A percentile compares a stretch with the other conserved stretches of the same genome.
Conservation (phyloP, 2,329 filamentous ascomycete genomes). For the Boeremia exigua region DNA sequence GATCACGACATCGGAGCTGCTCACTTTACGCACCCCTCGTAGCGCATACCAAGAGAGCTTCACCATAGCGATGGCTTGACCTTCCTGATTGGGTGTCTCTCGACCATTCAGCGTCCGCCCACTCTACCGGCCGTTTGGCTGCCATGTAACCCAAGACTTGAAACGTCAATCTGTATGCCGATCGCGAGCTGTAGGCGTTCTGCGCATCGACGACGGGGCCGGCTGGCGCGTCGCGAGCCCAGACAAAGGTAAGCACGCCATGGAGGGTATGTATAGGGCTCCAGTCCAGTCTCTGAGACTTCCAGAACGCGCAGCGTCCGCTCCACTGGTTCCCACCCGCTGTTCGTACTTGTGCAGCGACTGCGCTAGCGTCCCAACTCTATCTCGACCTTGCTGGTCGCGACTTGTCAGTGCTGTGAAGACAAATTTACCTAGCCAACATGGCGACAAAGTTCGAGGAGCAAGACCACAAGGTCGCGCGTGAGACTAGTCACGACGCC, state of each 20-base stretch:
- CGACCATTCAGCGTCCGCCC: conserved; percentile 20
- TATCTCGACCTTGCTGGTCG: not conserved
- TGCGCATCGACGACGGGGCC: not conserved
- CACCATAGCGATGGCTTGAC: conserved; percentile 26
- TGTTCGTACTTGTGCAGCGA: not conserved
- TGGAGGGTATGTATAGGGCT: conserved; percentile 23
- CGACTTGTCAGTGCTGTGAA: not conserved
- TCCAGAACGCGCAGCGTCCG: conserved; percentile 17
- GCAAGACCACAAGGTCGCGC: conserved; percentile 27
- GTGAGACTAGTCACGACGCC: conserved; percentile 19
- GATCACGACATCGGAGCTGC: conserved; percentile 34
- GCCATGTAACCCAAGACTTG: conserved; percentile 35
- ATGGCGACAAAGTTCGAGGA: conserved; percentile 34
- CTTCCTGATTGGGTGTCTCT: conserved; percentile 33
- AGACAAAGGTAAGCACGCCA: conserved; percentile 21
- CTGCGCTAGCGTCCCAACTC: conserved; percentile 1
- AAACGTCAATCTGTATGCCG: conserved; percentile 30
- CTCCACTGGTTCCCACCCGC: conserved; percentile 7
- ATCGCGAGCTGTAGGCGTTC: conserved; percentile 34
- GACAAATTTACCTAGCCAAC: not conserved
- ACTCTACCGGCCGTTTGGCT: conserved; percentile 8
- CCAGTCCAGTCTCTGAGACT: conserved; percentile 3
- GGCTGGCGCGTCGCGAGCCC: not conserved
- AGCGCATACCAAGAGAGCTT: conserved; percentile 29
- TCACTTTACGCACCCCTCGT: conserved; percentile 16